A percentile compares a stretch with the other conserved stretches of the same genome.
Conservation (phyloP, 164 flowering plant genomes). For the Liriodendron chinense region DNA sequence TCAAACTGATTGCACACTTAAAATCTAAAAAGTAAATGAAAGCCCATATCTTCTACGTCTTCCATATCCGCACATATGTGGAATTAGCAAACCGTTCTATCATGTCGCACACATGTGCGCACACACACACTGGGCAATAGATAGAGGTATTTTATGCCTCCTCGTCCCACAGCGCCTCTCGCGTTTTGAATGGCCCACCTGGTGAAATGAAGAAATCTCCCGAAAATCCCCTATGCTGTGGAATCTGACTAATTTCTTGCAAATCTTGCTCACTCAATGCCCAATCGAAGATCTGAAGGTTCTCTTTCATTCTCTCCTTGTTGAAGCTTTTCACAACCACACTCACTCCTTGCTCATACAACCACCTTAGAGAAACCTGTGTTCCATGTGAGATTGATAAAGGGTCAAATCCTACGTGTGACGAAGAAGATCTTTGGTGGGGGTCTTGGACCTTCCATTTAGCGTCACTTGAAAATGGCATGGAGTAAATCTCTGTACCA, state of each 20-base stretch:
- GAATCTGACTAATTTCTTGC: slow-evolving; percentile 17
- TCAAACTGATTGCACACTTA: too few relatives aligned
- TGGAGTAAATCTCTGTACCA: too few relatives aligned
- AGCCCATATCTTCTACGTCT: too few relatives aligned
- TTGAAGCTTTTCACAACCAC: slow-evolving; percentile 29
- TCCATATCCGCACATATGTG: too few relatives aligned
- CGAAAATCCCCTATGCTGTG: slow-evolving; percentile 10
- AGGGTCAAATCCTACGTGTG: not conserved
- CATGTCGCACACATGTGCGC: too few relatives aligned
- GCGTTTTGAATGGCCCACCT: slow-evolving; percentile 22
- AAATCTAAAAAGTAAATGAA: too few relatives aligned
- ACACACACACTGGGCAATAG: not conserved
- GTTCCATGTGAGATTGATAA: not conserved
- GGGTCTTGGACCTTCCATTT: too few relatives aligned
- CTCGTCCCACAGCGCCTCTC: slow-evolving; percentile 32
- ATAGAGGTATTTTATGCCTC: slow-evolving; percentile 13
- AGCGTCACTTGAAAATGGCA: too few relatives aligned
- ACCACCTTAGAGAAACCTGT: slow-evolving; percentile 31
- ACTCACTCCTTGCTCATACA: slow-evolving; percentile 26
- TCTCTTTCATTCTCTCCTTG: slow-evolving; percentile 26
- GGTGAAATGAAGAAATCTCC: slow-evolving; percentile 8
- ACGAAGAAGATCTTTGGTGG: too few relatives aligned
- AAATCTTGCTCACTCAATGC: slow-evolving; percentile 23
- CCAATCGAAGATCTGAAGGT: slow-evolving; percentile 29
- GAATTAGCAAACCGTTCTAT: too few relatives aligned